A percentile compares a stretch with the other conserved stretches of the same genome.
These are phyloP conservation scores for Clonostachys byssicola DNA, from an alignment of 2,329 filamentous ascomycete genomes.

Conservation along the genomic window DNA sequence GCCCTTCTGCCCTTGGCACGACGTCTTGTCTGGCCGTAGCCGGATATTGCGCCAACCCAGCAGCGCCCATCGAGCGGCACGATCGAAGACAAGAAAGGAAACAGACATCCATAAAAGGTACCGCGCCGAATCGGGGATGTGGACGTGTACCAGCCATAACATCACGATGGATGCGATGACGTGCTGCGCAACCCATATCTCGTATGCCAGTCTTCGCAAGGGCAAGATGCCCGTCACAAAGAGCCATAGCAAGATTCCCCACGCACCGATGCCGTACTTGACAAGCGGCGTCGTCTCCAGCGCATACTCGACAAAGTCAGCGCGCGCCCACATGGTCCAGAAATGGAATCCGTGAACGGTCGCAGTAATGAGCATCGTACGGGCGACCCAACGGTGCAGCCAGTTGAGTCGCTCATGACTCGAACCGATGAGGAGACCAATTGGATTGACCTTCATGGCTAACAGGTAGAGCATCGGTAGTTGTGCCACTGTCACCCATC, in stretches of 20 bases:
- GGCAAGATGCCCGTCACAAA: slow-evolving; percentile 11
- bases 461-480: slow-evolving; percentile 62
- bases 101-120: slow-evolving; percentile 19
- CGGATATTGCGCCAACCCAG: slow-evolving; percentile 15
- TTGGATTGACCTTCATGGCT: slow-evolving; percentile 87
- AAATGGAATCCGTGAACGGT: slow-evolving; percentile 16
- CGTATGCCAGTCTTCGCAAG: slow-evolving; percentile 16
- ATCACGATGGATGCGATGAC: slow-evolving; percentile 12
- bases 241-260: slow-evolving; percentile 16
- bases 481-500: slow-evolving; percentile 14
- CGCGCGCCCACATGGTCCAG: slow-evolving; percentile 12
- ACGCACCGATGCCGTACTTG: slow-evolving; percentile 15
- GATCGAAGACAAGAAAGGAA: slow-evolving; percentile 14
- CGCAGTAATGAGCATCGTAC: slow-evolving; percentile 39
- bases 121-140: slow-evolving; percentile 15
- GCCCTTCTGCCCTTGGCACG: slow-evolving; percentile 5
- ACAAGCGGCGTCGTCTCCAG: slow-evolving; percentile 16
- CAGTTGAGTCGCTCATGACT: slow-evolving; percentile 95
- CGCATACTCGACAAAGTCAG: slow-evolving; percentile 16
- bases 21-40: slow-evolving; percentile 4
- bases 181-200: slow-evolving; percentile 18
- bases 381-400: slow-evolving; percentile 67
- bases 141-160: slow-evolving; percentile 11
- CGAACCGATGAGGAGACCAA: slow-evolving; percentile 77
- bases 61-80: slow-evolving; percentile 15